phyloP scores from a whole-genome alignment of 2,329 filamentous ascomycete genomes.

The Macrophomina pseudophaseolina region DNA sequence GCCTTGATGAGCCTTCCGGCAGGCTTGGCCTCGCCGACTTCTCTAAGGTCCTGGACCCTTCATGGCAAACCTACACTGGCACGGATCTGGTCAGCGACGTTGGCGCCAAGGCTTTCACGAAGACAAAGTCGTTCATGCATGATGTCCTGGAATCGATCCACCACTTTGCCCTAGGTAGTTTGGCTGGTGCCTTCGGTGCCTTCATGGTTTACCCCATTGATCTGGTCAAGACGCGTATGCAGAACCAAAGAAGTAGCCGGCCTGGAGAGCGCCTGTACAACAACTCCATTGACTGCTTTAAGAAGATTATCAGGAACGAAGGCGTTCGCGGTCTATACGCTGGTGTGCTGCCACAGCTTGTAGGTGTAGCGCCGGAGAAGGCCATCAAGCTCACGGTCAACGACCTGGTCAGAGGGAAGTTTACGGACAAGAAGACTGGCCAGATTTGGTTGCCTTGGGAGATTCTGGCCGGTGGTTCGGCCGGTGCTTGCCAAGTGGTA shows the following conservation, averaged over 20 bases:
- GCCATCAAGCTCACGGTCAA: slow-evolving; percentile 99
- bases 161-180: slow-evolving; percentile 85
- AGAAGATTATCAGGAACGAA: slow-evolving; percentile 92
- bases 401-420: slow-evolving; percentile 79
- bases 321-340: slow-evolving; percentile 90
- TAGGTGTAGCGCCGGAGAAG: slow-evolving; percentile 98
- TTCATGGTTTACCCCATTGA: slow-evolving; percentile 99
- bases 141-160: slow-evolving; percentile 77
- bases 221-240: slow-evolving; percentile 96
- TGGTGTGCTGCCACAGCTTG: slow-evolving; percentile 90
- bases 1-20: slow-evolving; percentile 86
- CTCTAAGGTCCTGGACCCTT: slow-evolving; percentile 90
- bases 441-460: slow-evolving; percentile 74
- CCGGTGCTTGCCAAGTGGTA: slow-evolving; percentile 95
- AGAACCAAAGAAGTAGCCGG: slow-evolving; percentile 86
- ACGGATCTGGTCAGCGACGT: slow-evolving; percentile 48
- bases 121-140: slow-evolving; percentile 63
- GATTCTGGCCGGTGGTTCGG: slow-evolving; percentile 83
- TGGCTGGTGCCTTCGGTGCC: slow-evolving; percentile 95
- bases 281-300: slow-evolving; percentile 94
- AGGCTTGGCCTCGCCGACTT: slow-evolving; percentile 84
- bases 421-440: slow-evolving; percentile 75
- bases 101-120: slow-evolving; percentile 60
- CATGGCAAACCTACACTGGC: slow-evolving; percentile 73
- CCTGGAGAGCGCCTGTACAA: slow-evolving; percentile 92